Base-by-base conservation (phyloP, 306 rosid species). In the Gastrolobium bilobum region DNA sequence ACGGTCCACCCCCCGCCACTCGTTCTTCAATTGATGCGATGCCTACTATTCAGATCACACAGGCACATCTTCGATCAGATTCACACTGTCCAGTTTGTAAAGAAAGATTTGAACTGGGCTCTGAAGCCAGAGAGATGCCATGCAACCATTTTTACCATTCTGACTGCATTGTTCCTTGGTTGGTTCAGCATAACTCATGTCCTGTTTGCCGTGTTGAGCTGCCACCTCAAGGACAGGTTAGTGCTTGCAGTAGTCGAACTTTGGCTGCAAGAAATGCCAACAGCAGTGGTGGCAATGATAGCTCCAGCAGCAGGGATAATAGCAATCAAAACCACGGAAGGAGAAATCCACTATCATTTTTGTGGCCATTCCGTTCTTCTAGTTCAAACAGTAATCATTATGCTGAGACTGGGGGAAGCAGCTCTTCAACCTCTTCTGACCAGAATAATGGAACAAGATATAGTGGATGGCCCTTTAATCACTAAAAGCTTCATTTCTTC, bases 201-300 rank as follows among this genome's bases (percentile, higher is more conserved):
- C 97, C 97, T 47, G 96, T 93, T 43, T 93, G 97, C 77, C 92
- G 97, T 30, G 77, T 88, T 48, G 97, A 93, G 86, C 81, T 93
- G 66, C 98, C 94, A 13, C 72, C 91, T 35, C 90, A 79, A 7
- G 89, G 90, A 47, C 85, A 80, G 37, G 58, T 34, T 46, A 80
- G 60, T 53, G 46, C 86, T 62, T 79, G 60, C 38, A 50, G 83
- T 38, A 48, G 43, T 50, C 77, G 71, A 77, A 83, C 75, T 80
- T 51, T 30, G 60, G 87, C 78, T 20, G 86, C 77, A 77, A 81
- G 83, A 52, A 84, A 54, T 68, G 73, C 60, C 29, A 59, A 26
- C 73, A 69, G 77, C 71, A 81, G 37, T 15, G 31, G 79, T 10
- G 44, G 61, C 72, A 50, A 34, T 66, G 83, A 47, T 61, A 64